Evolutionary conservation across 1,139 yeast genomes (phyloP), one percentile per base, ranked within the genome.

Genomic region (Candida neerlandica): DNA sequence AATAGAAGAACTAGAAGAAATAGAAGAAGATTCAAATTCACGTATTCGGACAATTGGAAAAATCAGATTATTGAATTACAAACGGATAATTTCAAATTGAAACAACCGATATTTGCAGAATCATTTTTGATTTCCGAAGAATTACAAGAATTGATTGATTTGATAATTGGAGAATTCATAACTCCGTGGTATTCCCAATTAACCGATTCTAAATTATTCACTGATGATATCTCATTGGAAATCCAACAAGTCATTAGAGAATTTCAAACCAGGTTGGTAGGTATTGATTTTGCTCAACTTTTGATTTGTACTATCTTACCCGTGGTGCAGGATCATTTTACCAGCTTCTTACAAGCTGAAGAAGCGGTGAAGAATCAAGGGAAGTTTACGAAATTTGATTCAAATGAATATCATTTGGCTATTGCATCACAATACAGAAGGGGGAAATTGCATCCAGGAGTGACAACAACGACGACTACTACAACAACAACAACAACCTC

Each of bases 301-400:
- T 54, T 87, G 2, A 84, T 89, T 1, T 68, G 82, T 15, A 77
- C 76, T 43, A 46, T 89, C 0, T 51, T 89, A 4, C 97, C 97
- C 0, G 60, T 85, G 0, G 21, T 90, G 1, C 85, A 89, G 1
- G 82, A 79, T 15, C 96, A 91, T 62, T 78, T 86, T 52, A 68
- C 72, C 6, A 71, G 73, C 10, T 88, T 77, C 59, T 68, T 78
- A 2, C 59, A 63, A 5, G 89, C 96, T 0, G 85, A 80, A 48
- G 82, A 77, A 15, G 49, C 66, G 0, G 75, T 77, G 0, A 62
- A 49, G 34, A 49, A 53, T 46, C 62, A 55, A 27, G 50, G 59
- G 3, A 46, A 51, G 11, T 30, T 44, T 11, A 48, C 56, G 21
- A 62, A 62, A 23, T 38, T 51, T 4, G 76, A 74, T 42, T 69